phyloP scores from a whole-genome alignment of 139 green algal genomes.

The Dunaliella sp. region DNA sequence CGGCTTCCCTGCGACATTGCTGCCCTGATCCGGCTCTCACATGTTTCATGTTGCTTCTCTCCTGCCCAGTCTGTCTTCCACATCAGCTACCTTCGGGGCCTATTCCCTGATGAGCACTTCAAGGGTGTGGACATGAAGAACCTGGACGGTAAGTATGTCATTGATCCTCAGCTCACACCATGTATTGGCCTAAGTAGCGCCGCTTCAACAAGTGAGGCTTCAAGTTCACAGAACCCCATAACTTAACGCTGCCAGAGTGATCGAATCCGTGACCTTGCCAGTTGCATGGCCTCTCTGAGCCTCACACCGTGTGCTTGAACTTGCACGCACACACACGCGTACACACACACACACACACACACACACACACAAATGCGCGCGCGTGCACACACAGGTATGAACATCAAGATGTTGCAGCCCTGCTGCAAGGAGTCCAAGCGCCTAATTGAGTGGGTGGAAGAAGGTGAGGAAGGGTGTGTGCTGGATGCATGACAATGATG shows the following conservation, averaged over 20 bases:
- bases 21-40: not conserved
- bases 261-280: no score
- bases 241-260: no score
- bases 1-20: no score
- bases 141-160: slow-evolving; percentile 63
- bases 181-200: no score
- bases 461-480: slow-evolving; percentile 24
- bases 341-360: no score
- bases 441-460: slow-evolving; percentile 70
- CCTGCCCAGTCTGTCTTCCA: slow-evolving; percentile 54
- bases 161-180: no score
- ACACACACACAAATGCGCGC: no score
- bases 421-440: slow-evolving; percentile 43
- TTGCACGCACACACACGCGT: no score
- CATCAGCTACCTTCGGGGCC: slow-evolving; percentile 61
- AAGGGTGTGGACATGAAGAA: slow-evolving; percentile 56
- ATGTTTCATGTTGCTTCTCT: not conserved
- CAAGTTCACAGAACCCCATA: no score
- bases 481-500: not conserved
- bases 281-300: no score
- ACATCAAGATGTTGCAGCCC: slow-evolving; percentile 61
- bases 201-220: no score
- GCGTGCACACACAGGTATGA: slow-evolving; percentile 66
- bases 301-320: no score
- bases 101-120: slow-evolving; percentile 68